These are phyloP conservation scores for Lachnellula willkommii DNA, from an alignment of 2,329 filamentous ascomycete species.

Conservation along the genomic window DNA sequence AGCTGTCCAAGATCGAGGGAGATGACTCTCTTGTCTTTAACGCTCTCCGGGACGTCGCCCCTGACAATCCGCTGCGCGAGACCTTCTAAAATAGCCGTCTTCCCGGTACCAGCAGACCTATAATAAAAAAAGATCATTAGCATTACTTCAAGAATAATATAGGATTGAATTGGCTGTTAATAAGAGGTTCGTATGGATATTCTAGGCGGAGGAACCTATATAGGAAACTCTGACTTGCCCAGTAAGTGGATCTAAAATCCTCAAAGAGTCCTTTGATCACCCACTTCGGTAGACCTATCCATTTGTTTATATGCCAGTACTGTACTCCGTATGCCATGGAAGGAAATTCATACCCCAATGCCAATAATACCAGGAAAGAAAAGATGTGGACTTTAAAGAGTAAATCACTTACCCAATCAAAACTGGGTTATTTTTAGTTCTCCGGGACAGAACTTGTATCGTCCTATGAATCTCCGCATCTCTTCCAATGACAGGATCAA, in stretches of 20 bases:
- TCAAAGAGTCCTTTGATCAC: too few relatives aligned
- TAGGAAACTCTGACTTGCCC: too few relatives aligned
- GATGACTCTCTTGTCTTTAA: slow-evolving; percentile 90
- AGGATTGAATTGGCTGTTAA: too few relatives aligned
- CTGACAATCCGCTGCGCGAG: slow-evolving; percentile 83
- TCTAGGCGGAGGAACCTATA: too few relatives aligned
- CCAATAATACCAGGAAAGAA: slow-evolving; percentile 37
- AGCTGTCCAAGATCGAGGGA: slow-evolving; percentile 83
- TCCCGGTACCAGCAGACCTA: slow-evolving; percentile 64
- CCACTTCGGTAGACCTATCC: too few relatives aligned
- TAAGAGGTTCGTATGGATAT: too few relatives aligned
- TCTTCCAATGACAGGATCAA: slow-evolving; percentile 93
- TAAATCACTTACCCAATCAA: slow-evolving; percentile 64
- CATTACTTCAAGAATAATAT: too few relatives aligned
- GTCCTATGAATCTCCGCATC: slow-evolving; percentile 89
- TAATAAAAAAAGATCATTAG: too few relatives aligned
- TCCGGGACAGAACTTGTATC: slow-evolving; percentile 84
- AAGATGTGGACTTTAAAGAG: background rate
- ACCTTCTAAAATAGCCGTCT: slow-evolving; percentile 89
- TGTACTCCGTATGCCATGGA: too few relatives aligned
- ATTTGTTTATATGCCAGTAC: too few relatives aligned
- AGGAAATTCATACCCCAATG: too few relatives aligned
- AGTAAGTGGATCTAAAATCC: too few relatives aligned
- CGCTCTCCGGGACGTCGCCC: slow-evolving; percentile 90
- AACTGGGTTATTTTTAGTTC: slow-evolving; percentile 87